These are phyloP conservation scores for Zhuliangozyma parablackwelliae DNA, from an alignment of 1,139 yeast genomes.

Conservation along the genomic window DNA sequence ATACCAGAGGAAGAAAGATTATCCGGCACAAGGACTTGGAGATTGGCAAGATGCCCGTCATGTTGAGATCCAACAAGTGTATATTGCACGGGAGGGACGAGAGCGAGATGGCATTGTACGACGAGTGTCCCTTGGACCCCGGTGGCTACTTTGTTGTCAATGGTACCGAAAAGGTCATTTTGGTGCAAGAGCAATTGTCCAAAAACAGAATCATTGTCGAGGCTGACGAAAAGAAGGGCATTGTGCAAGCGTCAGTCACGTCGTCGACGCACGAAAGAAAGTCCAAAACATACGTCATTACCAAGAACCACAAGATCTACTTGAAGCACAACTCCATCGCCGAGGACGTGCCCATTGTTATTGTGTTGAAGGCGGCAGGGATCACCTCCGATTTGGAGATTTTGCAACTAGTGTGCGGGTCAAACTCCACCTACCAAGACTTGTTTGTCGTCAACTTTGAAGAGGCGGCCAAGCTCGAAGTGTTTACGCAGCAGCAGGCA, in stretches of 20 bases:
- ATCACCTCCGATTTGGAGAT: constrained; percentile 88
- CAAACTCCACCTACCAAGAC: constrained; percentile 83
- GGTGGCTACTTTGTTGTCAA: constrained; percentile 98
- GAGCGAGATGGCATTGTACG: constrained; percentile 76
- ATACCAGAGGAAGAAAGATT: constrained; percentile 89
- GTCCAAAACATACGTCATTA: constrained; percentile 91
- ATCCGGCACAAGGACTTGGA: constrained; percentile 87
- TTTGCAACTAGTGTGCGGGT: constrained; percentile 90
- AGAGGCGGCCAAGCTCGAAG: constrained; percentile 82
- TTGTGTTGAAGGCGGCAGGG: constrained; percentile 94
- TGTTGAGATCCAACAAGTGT: constrained; percentile 92
- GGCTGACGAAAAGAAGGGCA: constrained; percentile 89
- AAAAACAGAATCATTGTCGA: constrained; percentile 97
- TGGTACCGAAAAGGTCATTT: constrained; percentile 95
- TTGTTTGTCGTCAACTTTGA: constrained; percentile 89
- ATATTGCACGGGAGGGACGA: constrained; percentile 76
- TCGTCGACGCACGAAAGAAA: constrained; percentile 97
- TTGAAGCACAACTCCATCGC: constrained; percentile 91
- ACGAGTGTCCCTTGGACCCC: constrained; percentile 97
- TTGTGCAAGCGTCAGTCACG: constrained; percentile 96
- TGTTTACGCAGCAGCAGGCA: constrained; percentile 92
- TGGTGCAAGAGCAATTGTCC: constrained; percentile 94
- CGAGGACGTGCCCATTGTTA: constrained; percentile 93
- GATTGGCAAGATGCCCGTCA: constrained; percentile 96
- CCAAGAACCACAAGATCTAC: constrained; percentile 85